These are phyloP conservation scores for Arthrobotrys megalospora DNA, from an alignment of 2,329 filamentous ascomycete species.

Conservation along the genomic window DNA sequence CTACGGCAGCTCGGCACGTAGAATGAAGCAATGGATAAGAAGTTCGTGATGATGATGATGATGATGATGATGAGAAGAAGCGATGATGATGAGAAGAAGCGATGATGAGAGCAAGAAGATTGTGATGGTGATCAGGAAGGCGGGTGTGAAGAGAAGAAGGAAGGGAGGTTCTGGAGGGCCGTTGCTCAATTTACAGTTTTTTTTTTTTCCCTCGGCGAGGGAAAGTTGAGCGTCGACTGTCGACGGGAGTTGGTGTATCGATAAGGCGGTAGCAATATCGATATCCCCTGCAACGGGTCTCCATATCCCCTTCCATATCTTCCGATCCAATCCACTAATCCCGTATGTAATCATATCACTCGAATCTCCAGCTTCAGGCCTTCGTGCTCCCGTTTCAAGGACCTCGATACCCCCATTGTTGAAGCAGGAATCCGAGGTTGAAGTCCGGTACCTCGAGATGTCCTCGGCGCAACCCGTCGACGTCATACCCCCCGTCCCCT, in stretches of 20 bases:
- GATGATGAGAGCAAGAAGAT: neutral
- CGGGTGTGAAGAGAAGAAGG: neutral
- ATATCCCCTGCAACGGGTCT: neutral
- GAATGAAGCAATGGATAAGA: neutral
- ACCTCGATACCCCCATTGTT: neutral
- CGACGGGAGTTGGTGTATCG: too few species aligned
- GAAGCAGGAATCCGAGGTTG: neutral
- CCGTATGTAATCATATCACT: neutral
- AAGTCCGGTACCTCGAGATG: neutral
- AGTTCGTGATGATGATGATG: neutral
- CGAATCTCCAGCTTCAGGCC: neutral
- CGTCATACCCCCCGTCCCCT: too few species aligned
- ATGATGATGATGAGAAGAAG: too few species aligned
- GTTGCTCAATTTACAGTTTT: neutral
- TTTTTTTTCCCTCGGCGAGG: too few species aligned
- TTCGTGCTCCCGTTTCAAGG: neutral
- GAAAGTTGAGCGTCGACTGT: too few species aligned
- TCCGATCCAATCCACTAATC: too few species aligned
- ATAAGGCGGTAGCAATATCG: neutral
- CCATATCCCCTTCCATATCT: too few species aligned
- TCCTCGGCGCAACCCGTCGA: too few species aligned
- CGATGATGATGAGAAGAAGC: neutral
- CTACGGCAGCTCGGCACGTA: neutral
- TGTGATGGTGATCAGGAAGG: neutral
- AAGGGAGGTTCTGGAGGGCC: neutral